Evolutionary conservation across 2,329 filamentous ascomycete genomes (phyloP).

Genomic region (Emericellopsis atlantica): DNA sequence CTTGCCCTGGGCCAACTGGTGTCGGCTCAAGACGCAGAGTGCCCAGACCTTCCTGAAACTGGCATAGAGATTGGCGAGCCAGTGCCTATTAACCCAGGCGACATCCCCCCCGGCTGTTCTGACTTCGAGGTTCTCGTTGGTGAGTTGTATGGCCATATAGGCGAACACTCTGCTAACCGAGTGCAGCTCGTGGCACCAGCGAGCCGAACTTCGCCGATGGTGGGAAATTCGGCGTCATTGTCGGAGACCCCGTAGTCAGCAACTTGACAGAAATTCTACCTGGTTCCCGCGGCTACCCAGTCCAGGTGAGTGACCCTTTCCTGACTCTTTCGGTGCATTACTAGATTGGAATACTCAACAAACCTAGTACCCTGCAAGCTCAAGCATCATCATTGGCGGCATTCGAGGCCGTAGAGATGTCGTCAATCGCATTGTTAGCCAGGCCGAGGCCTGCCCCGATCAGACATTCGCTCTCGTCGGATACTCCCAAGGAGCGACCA

Average conservation of each 20-base stretch:
- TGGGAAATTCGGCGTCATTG: constrained; percentile 6
- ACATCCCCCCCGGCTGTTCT: constrained; percentile 5
- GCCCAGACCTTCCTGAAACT: background rate
- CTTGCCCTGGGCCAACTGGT: background rate
- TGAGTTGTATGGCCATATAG: background rate
- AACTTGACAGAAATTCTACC: constrained; percentile 3
- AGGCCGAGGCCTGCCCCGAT: constrained; percentile 2
- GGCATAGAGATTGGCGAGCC: constrained; percentile 1
- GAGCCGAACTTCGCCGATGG: constrained; percentile 4
- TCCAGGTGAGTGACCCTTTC: constrained; percentile 3
- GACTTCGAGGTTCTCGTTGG: constrained; percentile 5
- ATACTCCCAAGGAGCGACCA: constrained; percentile 6
- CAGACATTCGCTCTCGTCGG: constrained; percentile 7
- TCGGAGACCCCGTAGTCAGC: constrained; percentile 6
- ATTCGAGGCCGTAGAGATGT: constrained; percentile 3
- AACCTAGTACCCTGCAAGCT: constrained; percentile 4
- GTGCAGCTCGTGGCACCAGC: constrained; percentile 5
- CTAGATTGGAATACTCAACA: background rate
- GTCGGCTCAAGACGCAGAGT: background rate
- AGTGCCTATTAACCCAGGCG: background rate
- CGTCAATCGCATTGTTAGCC: constrained; percentile 2
- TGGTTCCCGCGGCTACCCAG: constrained; percentile 6
- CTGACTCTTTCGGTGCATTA: background rate
- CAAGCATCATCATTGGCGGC: background rate
- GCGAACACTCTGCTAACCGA: background rate